Evolutionary conservation across 768 basidiomycete species (phyloP), one percentile per base, ranked within the genome.

Genomic region (Tylopilus vinaceipallidus): DNA sequence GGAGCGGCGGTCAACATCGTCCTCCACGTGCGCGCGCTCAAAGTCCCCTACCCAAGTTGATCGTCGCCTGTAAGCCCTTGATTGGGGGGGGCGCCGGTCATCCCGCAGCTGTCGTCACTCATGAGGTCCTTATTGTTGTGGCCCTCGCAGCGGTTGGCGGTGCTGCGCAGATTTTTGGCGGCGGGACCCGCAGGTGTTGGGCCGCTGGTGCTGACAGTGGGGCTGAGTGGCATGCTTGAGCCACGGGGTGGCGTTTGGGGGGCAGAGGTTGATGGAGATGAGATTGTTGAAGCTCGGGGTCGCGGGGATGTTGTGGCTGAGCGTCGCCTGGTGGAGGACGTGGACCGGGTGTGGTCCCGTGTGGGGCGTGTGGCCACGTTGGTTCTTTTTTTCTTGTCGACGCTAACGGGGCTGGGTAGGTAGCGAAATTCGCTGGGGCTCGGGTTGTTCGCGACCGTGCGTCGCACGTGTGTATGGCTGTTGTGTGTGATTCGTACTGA

Each of bases 1-100:
- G 38, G 40, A 38, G 55, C 22, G 23, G n/a, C 45, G 27, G 45
- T 59, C 45, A 56, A 22, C 19, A 22, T 36, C 16, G 7, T 1
- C 33, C 29, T 29, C 22, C 29, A 23, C 33, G 16, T 17, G n/a
- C 16, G 19, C 7, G 27, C 17, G 17, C 3, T 12, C n/a, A n/a
- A 30, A 32, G 14, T 40, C 10, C 26, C 60, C 30, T 52, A 93
- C 94, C 94, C 61, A 94, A 74, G 72, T 95, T 94, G 59, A 95
- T 95, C 13, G 95, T 98, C 24, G 95, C 95, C 88, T 97, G 29
- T 33, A 1, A 68, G 42, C 23, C n/a, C 27, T n/a, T n/a, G n/a
- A n/a, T n/a, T n/a, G n/a, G n/a, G n/a, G n/a, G n/a, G n/a, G n/a
- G n/a, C n/a, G n/a, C n/a, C n/a, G n/a, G n/a, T n/a, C n/a, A n/a